Conservation (phyloP, 2,329 filamentous ascomycete species). For the Botryotinia globosa region DNA sequence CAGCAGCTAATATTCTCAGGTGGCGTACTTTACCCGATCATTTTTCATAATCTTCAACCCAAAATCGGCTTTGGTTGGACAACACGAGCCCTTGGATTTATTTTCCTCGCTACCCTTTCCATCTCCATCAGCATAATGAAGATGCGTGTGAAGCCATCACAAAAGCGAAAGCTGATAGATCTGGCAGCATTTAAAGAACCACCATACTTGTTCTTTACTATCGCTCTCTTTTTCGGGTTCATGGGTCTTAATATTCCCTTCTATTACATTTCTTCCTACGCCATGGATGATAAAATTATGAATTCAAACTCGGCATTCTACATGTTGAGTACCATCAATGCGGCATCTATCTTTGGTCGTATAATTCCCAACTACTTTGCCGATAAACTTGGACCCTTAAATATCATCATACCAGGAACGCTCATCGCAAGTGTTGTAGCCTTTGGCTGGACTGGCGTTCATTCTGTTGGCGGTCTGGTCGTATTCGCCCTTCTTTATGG, state of each 20-base stretch:
- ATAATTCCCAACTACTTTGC: slow-evolving; percentile 27
- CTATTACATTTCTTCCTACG: slow-evolving; percentile 28
- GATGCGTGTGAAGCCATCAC: slow-evolving; percentile 60
- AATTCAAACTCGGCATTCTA: slow-evolving; percentile 26
- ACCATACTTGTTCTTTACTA: slow-evolving; percentile 37
- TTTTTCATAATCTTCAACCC: slow-evolving; percentile 39
- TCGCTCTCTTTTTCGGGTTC: slow-evolving; percentile 48
- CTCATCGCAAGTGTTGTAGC: slow-evolving; percentile 22
- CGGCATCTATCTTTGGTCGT: slow-evolving; percentile 28
- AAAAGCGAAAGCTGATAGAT: slow-evolving; percentile 25
- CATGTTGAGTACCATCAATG: slow-evolving; percentile 28
- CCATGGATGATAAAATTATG: slow-evolving; percentile 21
- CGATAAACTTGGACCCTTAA: slow-evolving; percentile 26
- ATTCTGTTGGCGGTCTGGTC: slow-evolving; percentile 21
- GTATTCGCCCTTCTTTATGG: slow-evolving; percentile 25
- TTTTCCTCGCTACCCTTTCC: slow-evolving; percentile 28
- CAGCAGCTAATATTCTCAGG: slow-evolving; percentile 52
- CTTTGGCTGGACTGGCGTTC: slow-evolving; percentile 25
- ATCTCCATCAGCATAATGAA: slow-evolving; percentile 37
- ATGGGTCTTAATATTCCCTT: slow-evolving; percentile 30
- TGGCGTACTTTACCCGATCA: slow-evolving; percentile 62
- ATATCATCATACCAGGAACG: slow-evolving; percentile 39
- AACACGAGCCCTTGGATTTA: slow-evolving; percentile 32
- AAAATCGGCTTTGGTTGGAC: slow-evolving; percentile 35
- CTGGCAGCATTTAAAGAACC: slow-evolving; percentile 18